Percentiles rank a stretch among this genome's conserved stretches.
Conservation (phyloP, 2,329 filamentous ascomycete species). For the Cryphonectria japonica region DNA sequence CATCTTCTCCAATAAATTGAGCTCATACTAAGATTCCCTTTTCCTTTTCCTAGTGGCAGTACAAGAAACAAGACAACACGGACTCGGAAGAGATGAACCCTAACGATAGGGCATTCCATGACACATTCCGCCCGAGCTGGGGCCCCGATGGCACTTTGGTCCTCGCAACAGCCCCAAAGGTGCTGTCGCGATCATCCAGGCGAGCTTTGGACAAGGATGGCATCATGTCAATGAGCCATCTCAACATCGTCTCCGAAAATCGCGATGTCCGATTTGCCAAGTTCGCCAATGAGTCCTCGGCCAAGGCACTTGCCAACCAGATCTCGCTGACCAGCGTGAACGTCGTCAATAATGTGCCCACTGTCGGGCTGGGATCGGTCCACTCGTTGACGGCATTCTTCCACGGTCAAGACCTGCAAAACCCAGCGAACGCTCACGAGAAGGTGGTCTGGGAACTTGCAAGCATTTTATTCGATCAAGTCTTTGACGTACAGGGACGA, state of each 20-base stretch:
- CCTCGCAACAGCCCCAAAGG: slow-evolving; percentile 32
- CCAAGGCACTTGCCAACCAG: slow-evolving; percentile 59
- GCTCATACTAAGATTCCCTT: slow-evolving; percentile 50
- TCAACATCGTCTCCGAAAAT: slow-evolving; percentile 63
- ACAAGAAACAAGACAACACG: slow-evolving; percentile 76
- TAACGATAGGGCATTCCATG: slow-evolving; percentile 69
- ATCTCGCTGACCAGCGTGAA: slow-evolving; percentile 59
- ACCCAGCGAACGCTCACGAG: slow-evolving; percentile 58
- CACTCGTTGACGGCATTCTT: slow-evolving; percentile 56
- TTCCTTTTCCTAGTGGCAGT: slow-evolving; percentile 73
- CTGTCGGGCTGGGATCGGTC: slow-evolving; percentile 51
- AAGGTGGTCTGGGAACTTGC: slow-evolving; percentile 83
- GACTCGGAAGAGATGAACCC: slow-evolving; percentile 66
- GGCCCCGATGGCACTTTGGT: slow-evolving; percentile 74
- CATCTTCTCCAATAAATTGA: slow-evolving; percentile 38
- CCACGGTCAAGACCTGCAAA: slow-evolving; percentile 39
- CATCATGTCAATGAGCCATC: slow-evolving; percentile 57
- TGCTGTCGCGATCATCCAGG: slow-evolving; percentile 26
- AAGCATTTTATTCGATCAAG: slow-evolving; percentile 82
- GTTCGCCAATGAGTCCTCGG: slow-evolving; percentile 61
- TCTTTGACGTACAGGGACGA: slow-evolving; percentile 42
- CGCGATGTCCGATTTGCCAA: slow-evolving; percentile 68
- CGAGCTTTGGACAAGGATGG: slow-evolving; percentile 44
- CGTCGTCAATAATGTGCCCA: slow-evolving; percentile 61
- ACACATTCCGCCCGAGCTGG: slow-evolving; percentile 79